Percentiles rank a stretch among this genome's conserved stretches.
Conservation (phyloP, 2,329 filamentous ascomycete genomes). For the Diaporthe sp. region DNA sequence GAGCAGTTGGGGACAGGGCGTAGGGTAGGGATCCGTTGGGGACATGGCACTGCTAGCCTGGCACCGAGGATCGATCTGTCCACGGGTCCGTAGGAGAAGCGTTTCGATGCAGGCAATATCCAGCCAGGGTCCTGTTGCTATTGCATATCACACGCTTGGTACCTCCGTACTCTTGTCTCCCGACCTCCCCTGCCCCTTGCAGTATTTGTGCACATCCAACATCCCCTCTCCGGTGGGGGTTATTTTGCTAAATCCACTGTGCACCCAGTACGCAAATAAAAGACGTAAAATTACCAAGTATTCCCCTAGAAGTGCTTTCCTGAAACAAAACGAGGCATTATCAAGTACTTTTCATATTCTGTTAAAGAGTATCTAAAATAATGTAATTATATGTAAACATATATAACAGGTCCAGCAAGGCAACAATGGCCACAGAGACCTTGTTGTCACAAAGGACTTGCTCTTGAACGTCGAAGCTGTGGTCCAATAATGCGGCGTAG, state of each 20-base stretch:
- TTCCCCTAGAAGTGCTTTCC: too few species aligned
- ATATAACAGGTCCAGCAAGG: too few species aligned
- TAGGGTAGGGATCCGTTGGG: conserved; percentile 20
- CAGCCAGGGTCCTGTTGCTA: background rate
- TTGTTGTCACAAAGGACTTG: too few species aligned
- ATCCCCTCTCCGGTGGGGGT: background rate
- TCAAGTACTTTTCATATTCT: too few species aligned
- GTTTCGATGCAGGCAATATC: conserved; percentile 24
- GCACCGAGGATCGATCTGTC: conserved; percentile 12
- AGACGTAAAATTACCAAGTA: background rate
- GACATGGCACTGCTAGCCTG: conserved; percentile 13
- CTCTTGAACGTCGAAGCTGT: background rate
- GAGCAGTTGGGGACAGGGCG: conserved; percentile 8
- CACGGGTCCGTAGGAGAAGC: conserved; percentile 18
- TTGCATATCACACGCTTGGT: background rate
- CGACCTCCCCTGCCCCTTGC: background rate
- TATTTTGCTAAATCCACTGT: background rate
- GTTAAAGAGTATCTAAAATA: too few species aligned
- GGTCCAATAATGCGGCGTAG: too few species aligned
- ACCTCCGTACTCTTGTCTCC: background rate
- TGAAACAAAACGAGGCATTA: too few species aligned
- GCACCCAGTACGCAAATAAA: background rate
- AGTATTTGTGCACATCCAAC: background rate
- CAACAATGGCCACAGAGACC: too few species aligned
- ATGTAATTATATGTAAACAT: too few species aligned